Evolutionary conservation across 176 grass and related monocot species (phyloP), one percentile per base, ranked within the genome.

Genomic region (Eremochloa ophiuroides): DNA sequence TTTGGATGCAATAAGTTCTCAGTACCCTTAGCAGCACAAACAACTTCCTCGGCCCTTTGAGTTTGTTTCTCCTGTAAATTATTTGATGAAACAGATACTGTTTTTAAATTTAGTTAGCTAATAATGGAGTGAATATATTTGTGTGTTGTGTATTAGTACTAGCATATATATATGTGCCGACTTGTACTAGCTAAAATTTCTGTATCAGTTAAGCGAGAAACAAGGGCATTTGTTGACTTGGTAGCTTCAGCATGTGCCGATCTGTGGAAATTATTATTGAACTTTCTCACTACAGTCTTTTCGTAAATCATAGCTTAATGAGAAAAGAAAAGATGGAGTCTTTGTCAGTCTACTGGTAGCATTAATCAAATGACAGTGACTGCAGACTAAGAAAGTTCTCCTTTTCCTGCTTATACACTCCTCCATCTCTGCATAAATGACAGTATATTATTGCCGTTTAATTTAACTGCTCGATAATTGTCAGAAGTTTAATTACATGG

Each of bases 1-100:
- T 85, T 94, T 93, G 37, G 75, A 74, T 61, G 90, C 55, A 67
- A 93, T 89, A 62, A 94, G 86, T 71, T 94, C 69, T 98, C 90
- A 10, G 76, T 83, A 64, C 87, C 88, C 85, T 83, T 89, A 0
- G 68, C 77, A 67, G 71, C 78, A 80, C 71, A 84, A 79, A 55
- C 78, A 85, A 74, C 81, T 70, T 89, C 86, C 75, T 89, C 51
- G 3, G 89, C 87, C 85, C 82, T 82, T 83, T 56, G n/a, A n/a
- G n/a, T n/a, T n/a, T n/a, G n/a, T n/a, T n/a, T n/a, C n/a, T n/a
- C n/a, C n/a, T 39, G 38, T 8, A 39, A 39, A 39, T 39, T 39
- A 39, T 8, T 39, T 39, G 8, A 39, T 39, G 10, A n/a, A 39
- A 3, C 8, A 39, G 2, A 39, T 10, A 39, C n/a, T n/a, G n/a